A percentile compares a stretch with the other conserved stretches of the same genome.
These are phyloP conservation scores for Cerioporus squamosus DNA, from an alignment of 1,284 basidiomycete species.

Conservation along the genomic window DNA sequence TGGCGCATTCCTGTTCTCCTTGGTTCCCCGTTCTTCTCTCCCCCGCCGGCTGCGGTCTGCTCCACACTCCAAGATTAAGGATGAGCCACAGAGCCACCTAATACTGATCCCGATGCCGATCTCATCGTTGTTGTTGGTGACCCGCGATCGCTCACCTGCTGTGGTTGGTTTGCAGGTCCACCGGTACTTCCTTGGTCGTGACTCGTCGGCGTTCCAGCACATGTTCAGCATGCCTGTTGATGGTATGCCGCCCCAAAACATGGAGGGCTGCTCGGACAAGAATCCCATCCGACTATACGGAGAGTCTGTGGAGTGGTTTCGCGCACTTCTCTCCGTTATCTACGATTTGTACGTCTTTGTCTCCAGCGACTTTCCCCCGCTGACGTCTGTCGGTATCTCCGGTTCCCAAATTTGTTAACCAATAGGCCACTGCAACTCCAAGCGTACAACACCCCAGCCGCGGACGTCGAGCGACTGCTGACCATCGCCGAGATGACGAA, in stretches of 20 bases:
- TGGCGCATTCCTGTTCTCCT: constrained; percentile 1
- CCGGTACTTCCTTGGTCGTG: constrained; percentile 51
- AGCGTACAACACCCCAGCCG: constrained; percentile 22
- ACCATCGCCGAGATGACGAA: constrained; percentile 36
- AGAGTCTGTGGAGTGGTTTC: constrained; percentile 51
- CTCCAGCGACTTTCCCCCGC: not conserved
- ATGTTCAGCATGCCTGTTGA: constrained; percentile 52
- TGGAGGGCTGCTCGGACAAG: constrained; percentile 49
- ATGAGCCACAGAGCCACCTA: not conserved
- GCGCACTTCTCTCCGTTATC: constrained; percentile 50
- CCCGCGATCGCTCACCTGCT: constrained; percentile 8
- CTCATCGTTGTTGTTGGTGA: constrained; percentile 17
- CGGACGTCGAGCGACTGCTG: constrained; percentile 29
- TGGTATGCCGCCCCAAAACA: constrained; percentile 11
- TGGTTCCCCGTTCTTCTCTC: too few species aligned
- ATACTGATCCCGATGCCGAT: constrained; percentile 23
- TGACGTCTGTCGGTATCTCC: constrained; percentile 6
- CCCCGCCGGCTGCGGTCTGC: not conserved
- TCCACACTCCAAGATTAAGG: constrained; percentile 4
- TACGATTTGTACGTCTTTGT: constrained; percentile 51
- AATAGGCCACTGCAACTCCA: constrained; percentile 34
- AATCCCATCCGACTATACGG: constrained; percentile 52
- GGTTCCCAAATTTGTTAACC: not conserved
- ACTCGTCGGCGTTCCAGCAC: constrained; percentile 54
- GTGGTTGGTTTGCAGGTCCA: constrained; percentile 44